Base-by-base conservation (phyloP, 768 basidiomycete genomes). In the Boletellus ananiceps region DNA sequence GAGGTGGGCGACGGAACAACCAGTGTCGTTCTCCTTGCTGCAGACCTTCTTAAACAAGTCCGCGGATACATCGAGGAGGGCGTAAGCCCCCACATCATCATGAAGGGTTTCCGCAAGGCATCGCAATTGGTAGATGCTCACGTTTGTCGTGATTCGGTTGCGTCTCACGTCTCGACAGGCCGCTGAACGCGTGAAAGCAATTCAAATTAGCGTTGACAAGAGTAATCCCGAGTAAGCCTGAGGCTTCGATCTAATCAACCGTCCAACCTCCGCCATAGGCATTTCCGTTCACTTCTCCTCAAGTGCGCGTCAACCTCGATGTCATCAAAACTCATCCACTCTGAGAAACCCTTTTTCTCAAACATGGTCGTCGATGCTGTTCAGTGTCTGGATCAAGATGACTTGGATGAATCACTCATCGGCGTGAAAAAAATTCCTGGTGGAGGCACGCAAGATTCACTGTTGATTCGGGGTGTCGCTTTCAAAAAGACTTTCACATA, bases 401-500 rank as follows among this genome's bases (percentile, higher is more conserved):
- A 96, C 58, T 80, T 98, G 43, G 93, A 99, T 66, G 94, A 97
- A 63, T 90, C 86, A 9, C 79, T 98, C 55, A 97, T 99, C 56
- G 95, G 95, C 12, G 87, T 96, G 47, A 97, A 98, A 75, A 96
- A 97, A 74, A 89, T 98, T 41, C 83, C 96, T 19, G 96, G 96
- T 44, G 96, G 96, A 40, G 96, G 90, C 51, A 88, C 96, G 85
- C 93, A 97, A 70, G 96, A 98, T 67, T 95, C 93, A 2, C 77
- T 87, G 13, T 77, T 98, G 38, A 77, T 99, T 63, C 72, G 75
- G 49, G 95, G 96, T 34, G 96, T 99, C 41, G 84, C 96, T 0
- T 99, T 98, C 84, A 97, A 97, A 70, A 99, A 99, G 75, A 99
- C 96, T 0, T 99, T 99, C 71, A 94, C 93, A 2, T 99, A 99